phyloP scores from a whole-genome alignment of 495 filamentous ascomycete species.

The Hypoxylon subgilvum region DNA sequence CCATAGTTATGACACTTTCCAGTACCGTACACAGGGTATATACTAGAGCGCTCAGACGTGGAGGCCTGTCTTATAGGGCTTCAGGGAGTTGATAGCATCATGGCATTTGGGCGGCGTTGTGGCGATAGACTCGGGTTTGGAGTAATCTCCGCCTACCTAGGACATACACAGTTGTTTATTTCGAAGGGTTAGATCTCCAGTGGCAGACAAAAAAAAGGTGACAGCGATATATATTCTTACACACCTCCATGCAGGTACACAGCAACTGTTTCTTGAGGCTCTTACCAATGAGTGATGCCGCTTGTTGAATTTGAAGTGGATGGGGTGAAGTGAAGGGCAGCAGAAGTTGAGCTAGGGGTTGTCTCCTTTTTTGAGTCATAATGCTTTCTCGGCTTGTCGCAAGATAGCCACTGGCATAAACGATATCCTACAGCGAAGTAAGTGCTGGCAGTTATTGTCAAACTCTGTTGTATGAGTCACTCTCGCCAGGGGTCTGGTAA shows the following conservation, averaged over 20 bases:
- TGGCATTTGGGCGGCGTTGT: conserved; percentile 47
- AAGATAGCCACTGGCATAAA: too few species aligned
- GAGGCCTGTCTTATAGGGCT: conserved; percentile 14
- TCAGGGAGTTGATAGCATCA: conserved; percentile 35
- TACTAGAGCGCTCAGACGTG: conserved; percentile 56
- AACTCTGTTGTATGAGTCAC: too few species aligned
- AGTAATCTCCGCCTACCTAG: conserved; percentile 32
- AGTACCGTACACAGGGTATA: conserved; percentile 80
- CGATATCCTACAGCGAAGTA: too few species aligned
- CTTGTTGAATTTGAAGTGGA: not conserved
- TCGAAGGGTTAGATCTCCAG: conserved; percentile 34
- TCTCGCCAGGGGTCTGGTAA: too few species aligned
- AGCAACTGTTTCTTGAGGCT: conserved; percentile 14
- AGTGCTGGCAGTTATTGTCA: too few species aligned
- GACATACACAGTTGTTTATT: conserved; percentile 30
- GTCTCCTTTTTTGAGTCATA: too few species aligned
- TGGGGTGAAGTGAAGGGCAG: not conserved
- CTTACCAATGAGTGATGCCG: not conserved
- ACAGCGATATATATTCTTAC: conserved; percentile 25
- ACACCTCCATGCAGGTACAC: conserved; percentile 19
- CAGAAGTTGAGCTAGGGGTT: not conserved
- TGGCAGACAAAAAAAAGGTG: not conserved
- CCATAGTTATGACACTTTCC: conserved; percentile 77
- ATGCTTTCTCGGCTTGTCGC: too few species aligned
- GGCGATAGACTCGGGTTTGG: conserved; percentile 40